Percentiles rank a stretch among this genome's conserved stretches.
These are phyloP conservation scores for Macrophomina tecta DNA, from an alignment of 2,329 filamentous ascomycete genomes.

Conservation along the genomic window DNA sequence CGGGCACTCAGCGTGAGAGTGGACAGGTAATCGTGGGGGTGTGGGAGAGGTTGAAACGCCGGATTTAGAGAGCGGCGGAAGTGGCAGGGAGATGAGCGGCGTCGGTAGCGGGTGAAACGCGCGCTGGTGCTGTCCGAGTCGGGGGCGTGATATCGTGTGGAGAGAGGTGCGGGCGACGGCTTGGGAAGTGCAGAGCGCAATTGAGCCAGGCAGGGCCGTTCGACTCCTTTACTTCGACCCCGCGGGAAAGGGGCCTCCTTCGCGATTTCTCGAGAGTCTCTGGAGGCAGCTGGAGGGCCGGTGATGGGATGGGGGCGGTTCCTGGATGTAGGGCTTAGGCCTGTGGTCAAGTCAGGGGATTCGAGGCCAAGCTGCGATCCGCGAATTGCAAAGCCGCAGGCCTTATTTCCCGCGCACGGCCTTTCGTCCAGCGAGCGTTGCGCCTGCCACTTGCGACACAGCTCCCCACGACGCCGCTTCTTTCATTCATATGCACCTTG, in stretches of 20 bases:
- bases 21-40: conserved; percentile 19
- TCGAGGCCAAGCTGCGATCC: conserved; percentile 24
- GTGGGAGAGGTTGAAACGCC: conserved; percentile 27
- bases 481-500: not conserved
- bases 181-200: conserved; percentile 5
- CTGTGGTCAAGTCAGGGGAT: conserved; percentile 26
- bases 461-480: conserved; percentile 10
- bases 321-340: conserved; percentile 29
- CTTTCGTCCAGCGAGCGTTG: not conserved
- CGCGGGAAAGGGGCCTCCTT: conserved; percentile 26
- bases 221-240: conserved; percentile 17
- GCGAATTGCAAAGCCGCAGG: conserved; percentile 25
- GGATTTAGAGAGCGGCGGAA: conserved; percentile 21
- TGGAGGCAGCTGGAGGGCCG: conserved; percentile 19
- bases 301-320: conserved; percentile 23
- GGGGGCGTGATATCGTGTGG: conserved; percentile 2
- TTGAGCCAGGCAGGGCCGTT: conserved; percentile 1
- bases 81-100: conserved; percentile 25
- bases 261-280: not conserved
- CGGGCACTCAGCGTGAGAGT: not conserved
- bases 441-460: conserved; percentile 18
- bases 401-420: conserved; percentile 24
- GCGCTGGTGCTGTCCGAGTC: conserved; percentile 10
- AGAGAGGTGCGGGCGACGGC: not conserved
- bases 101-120: conserved; percentile 19